Conservation (phyloP, 2,329 filamentous ascomycete genomes). For the Colletotrichum chrysophilum region DNA sequence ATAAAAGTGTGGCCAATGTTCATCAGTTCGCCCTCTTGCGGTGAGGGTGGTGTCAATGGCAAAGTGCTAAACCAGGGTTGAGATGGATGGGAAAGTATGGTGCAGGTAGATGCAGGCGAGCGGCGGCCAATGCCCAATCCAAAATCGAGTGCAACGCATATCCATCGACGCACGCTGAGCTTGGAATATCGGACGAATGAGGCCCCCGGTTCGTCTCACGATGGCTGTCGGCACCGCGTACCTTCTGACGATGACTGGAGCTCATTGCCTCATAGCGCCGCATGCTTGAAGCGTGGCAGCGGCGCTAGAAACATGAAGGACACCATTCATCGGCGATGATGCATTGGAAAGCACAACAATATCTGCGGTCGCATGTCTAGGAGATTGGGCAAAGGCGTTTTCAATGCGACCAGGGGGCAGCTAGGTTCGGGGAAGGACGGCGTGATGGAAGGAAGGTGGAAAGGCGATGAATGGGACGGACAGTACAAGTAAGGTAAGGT, state of each 20-base stretch:
- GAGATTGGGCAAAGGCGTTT: background rate
- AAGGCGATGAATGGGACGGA: background rate
- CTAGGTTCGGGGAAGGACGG: background rate
- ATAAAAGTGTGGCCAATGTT: background rate
- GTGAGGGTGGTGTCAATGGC: background rate
- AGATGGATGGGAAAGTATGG: background rate
- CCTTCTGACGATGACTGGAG: constrained; percentile 16
- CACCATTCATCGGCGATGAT: constrained; percentile 13
- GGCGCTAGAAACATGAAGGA: background rate
- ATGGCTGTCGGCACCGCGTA: constrained; percentile 6
- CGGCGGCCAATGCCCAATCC: background rate
- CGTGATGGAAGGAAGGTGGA: background rate
- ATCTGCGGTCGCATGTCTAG: background rate
- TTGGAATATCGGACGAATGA: constrained; percentile 18
- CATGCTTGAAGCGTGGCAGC: constrained; percentile 7
- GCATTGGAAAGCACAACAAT: constrained; percentile 5
- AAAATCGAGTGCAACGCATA: constrained; percentile 1
- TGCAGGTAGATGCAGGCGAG: background rate
- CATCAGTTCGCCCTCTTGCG: background rate
- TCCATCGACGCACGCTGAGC: background rate
- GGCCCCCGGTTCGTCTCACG: constrained; percentile 11
- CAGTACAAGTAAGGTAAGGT: background rate
- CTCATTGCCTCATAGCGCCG: constrained; percentile 16
- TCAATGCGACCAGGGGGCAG: background rate
- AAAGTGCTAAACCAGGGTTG: background rate